Base-by-base conservation (phyloP, 495 filamentous ascomycete species). In the Hypoxylon fuscum region DNA sequence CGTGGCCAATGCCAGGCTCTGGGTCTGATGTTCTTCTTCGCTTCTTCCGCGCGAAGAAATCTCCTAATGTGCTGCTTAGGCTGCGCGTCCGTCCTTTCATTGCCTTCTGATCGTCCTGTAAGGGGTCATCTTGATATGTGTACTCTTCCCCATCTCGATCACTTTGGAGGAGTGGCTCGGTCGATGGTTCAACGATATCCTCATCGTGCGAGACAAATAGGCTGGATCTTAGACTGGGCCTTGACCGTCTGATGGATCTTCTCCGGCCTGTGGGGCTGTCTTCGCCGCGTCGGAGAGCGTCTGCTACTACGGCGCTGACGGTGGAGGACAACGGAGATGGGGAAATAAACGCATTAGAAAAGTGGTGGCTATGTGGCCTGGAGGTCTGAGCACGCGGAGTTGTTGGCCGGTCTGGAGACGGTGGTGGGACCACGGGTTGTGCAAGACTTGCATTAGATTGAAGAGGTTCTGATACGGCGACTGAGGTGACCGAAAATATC, bases 311-410 rank as follows among this genome's bases (percentile, higher is more conserved):
- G 5, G 77, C 79, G 22, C 64, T 77, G 17, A 82, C 71, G 1
- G 79, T 81, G 1, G 76, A 77, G 1, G 78, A 79, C 37, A 82
- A 70, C 0, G 79, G 79, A 0, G 77, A 81, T 11, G 79, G 78
- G 15, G 78, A 80, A 34, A 79, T 78, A 29, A 80, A 69, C 7
- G 71, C 55, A 14, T 68, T 67, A 10, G 68, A 72, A 55, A 67
- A 76, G 40, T 78, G 75, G 51, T 74, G 74, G 14, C 64, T 68
- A 46, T 72, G 69, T 8, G 69, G 58, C 14, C 67, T 70, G n/a
- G 64, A 66, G 37, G 59, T 38, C 41, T 59, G 32, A 18, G 61
- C 44, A 18, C 69, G 74, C 10, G 69, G 77, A 12, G 73, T 77
- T 0, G 61, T 34, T 1, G 71, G 74, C 9, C 66, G 64, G 6